Conservation (phyloP, 805 yeast genomes). For the Saccharomycopsis sp. region DNA sequence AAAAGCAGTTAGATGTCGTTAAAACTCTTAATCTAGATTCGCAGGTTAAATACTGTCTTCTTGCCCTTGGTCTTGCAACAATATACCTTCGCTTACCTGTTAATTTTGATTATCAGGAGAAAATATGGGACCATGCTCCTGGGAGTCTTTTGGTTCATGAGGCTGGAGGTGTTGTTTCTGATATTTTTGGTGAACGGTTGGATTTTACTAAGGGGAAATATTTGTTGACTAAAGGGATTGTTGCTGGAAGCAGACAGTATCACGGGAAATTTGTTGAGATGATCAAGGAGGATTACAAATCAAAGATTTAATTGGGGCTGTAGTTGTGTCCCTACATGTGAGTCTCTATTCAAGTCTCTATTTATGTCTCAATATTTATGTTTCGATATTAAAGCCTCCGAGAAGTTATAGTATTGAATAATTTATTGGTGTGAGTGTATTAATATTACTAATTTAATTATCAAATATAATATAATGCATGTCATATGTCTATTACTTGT, state of each 20-base stretch:
- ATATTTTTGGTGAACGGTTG: conserved; percentile 64
- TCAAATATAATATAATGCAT: too few species aligned
- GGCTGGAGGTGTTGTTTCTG: conserved; percentile 89
- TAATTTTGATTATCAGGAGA: conserved; percentile 70
- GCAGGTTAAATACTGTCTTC: conserved; percentile 91
- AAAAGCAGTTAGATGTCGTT: conserved; percentile 52
- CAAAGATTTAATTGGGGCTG: not conserved
- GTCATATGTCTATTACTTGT: too few species aligned
- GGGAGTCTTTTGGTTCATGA: conserved; percentile 83
- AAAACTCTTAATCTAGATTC: conserved; percentile 79
- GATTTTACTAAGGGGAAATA: conserved; percentile 85
- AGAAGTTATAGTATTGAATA: too few species aligned
- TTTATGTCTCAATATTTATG: too few species aligned
- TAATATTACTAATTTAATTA: too few species aligned
- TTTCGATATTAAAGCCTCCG: too few species aligned
- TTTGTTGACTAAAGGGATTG: conserved; percentile 79
- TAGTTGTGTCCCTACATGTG: too few species aligned
- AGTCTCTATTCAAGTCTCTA: too few species aligned
- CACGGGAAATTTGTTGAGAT: conserved; percentile 29
- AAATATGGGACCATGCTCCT: conserved; percentile 99
- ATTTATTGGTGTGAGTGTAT: too few species aligned
- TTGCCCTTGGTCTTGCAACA: conserved; percentile 89
- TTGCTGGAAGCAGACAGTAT: conserved; percentile 54
- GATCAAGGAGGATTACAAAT: conserved; percentile 19
- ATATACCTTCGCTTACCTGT: conserved; percentile 85